Base-by-base conservation (phyloP, 352 stramenopile genomes). In the Pythium volutum region DNA sequence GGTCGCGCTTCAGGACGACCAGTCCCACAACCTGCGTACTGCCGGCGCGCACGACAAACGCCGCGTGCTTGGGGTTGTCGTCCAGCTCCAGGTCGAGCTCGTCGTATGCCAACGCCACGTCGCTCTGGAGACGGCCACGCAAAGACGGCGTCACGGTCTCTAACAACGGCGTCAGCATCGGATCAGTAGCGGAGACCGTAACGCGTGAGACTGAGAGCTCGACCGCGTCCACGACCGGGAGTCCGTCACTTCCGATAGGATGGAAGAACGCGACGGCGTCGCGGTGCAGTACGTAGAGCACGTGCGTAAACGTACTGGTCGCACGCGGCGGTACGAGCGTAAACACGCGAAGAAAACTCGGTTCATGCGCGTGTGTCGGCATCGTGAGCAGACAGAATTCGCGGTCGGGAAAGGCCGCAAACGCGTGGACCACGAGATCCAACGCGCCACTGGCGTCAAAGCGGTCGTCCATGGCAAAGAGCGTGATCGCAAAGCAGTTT, bases 41-140 rank as follows among this genome's bases (percentile, higher is more conserved):
- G n/a, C 51, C 62, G 38, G 69, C 59, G 7, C 54, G 52, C 16
- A 78, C 72, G 16, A 78, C 61, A 52, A 88, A 88, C 23, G 69
- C 62, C 12, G 62, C 63, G 14, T 74, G 52, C 34, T 66, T 70
- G 15, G 79, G 79, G 55, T 84, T 84, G 45, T 88, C 79, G 18
- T 73, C 69, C 33, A 88, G 53, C 7, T 69, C 59, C 25, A 84
- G 57, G 20, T 84, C 75, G 14, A 69, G 22, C 23, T 81, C 71
- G 15, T 73, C 68, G 16, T 12, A 33, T 4, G 56, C 66, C 0
- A 69, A 20, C n/a, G 39, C 59, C 18, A 79, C 39, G 10, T 64
- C 64, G 5, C 71, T 33, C 42, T 67, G 59, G 39, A 79, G 61
- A 18, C 10, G 39, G 22, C 47, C 53, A 0, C 50, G 36, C 0